Evolutionary conservation across 495 filamentous ascomycete genomes (phyloP), one percentile per base, ranked within the genome.

Genomic region (Daldinia grandis): DNA sequence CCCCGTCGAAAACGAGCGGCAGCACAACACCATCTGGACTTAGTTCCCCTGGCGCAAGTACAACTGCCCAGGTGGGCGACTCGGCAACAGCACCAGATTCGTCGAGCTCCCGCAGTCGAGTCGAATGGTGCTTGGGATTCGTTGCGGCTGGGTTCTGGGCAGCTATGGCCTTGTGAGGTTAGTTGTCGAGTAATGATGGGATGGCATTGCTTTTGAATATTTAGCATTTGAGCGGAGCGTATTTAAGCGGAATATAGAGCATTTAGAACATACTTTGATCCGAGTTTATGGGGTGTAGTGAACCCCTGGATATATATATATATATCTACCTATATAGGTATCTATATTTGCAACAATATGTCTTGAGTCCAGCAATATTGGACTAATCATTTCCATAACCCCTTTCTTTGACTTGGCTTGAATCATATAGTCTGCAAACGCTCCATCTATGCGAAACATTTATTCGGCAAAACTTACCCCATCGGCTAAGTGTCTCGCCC

Each of bases 111-210:
- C 42, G 33, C 5, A 37, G 21, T 7, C 24, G 33, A 0, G 19
- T 63, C 4, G 54, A 17, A 24, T 63, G 58, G 58, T 62, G 58
- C 28, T 8, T 55, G 24, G 58, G 58, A 9, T 35, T 63, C 12
- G 14, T 25, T 12, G 30, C 42, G 27, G 35, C 15, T 14, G 33
- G 33, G 10, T 44, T 69, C 42, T 69, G 66, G 66, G 44, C 30
- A 0, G 53, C 58, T 10, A 5, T 33, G 24, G 9, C 42, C 17
- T 7, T 47, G 1, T 47, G 42, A 24, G 42, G 12, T 24, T 47
- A 0, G 42, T 47, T 24, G 51, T 19, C 27, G 25, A 33, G 14
- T 14, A 28, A 38, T 30, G 21, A 53, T 30, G 14, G 49, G 21
- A 53, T 30, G 14, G 49, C 14, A 8, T 53, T 53, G 27, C 24